Percentiles rank a stretch among this genome's conserved stretches.
phyloP scores from a whole-genome alignment of 768 basidiomycete species.

The Ephemerocybe angulata region DNA sequence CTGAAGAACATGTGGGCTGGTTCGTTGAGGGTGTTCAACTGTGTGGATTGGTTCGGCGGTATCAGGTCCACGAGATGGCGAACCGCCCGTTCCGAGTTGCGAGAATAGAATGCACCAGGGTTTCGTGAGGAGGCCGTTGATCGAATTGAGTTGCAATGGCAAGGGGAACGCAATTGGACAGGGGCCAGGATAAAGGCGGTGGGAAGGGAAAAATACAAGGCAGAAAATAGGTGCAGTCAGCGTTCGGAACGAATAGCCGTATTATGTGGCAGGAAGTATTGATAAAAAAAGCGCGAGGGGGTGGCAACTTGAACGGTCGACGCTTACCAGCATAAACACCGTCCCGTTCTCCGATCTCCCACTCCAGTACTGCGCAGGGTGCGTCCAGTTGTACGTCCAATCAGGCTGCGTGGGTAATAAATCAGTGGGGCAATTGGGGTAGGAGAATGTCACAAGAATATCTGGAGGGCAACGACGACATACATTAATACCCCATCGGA shows the following conservation, averaged over 20 bases:
- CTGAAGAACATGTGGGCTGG: conserved; percentile 58
- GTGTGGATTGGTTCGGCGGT: background rate
- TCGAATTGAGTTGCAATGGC: no score
- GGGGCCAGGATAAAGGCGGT: no score
- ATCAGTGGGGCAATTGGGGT: background rate
- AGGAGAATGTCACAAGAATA: background rate
- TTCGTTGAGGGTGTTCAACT: conserved; percentile 60
- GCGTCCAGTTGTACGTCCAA: conserved; percentile 39
- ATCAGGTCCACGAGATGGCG: background rate
- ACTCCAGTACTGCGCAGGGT: conserved; percentile 72
- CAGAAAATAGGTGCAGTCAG: no score
- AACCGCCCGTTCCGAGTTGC: background rate
- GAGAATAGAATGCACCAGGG: background rate
- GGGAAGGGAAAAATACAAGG: no score
- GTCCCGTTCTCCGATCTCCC: conserved; percentile 63
- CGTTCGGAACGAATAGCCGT: no score
- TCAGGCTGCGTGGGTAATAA: conserved; percentile 28
- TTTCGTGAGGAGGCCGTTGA: no score
- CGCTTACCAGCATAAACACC: conserved; percentile 60
- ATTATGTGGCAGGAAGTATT: no score
- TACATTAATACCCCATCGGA: conserved; percentile 69
- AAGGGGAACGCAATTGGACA: no score
- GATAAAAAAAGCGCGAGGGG: no score
- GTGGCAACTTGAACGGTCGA: no score
- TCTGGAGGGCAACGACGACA: conserved; percentile 18